Evolutionary conservation across 768 basidiomycete genomes (phyloP).

Genomic region (Candolleomyces efflorescens): DNA sequence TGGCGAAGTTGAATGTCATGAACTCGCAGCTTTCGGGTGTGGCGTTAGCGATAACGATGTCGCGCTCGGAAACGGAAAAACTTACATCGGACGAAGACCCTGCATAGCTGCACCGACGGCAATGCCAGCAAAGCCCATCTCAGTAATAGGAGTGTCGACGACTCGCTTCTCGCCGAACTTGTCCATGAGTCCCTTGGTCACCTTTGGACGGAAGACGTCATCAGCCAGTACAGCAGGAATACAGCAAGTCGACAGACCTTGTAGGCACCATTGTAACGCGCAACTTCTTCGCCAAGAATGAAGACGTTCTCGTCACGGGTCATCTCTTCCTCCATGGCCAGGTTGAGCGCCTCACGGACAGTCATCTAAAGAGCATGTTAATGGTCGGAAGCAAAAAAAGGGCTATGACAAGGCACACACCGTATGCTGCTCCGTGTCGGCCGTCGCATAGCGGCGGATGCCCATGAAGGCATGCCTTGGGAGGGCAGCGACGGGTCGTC

Average conservation of each 20-base stretch:
- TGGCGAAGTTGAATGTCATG: slow-evolving; percentile 99
- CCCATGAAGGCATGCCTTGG: slow-evolving; percentile 37
- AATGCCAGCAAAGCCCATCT: slow-evolving; percentile 98
- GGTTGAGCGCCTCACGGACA: slow-evolving; percentile 95
- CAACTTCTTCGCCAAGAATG: slow-evolving; percentile 96
- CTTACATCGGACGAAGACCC: slow-evolving; percentile 90
- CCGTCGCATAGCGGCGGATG: slow-evolving; percentile 63
- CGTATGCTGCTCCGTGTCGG: slow-evolving; percentile 40
- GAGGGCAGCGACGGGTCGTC: slow-evolving; percentile 37
- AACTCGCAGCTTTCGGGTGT: slow-evolving; percentile 79
- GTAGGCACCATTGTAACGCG: slow-evolving; percentile 97
- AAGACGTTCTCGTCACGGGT: slow-evolving; percentile 91
- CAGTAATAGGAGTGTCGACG: slow-evolving; percentile 94
- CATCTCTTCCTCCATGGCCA: slow-evolving; percentile 99
- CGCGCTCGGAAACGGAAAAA: slow-evolving; percentile 6
- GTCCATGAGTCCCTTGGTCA: slow-evolving; percentile 97
- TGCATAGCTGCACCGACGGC: slow-evolving; percentile 93
- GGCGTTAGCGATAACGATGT: slow-evolving; percentile 10
- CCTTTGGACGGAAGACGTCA: slow-evolving; percentile 39
- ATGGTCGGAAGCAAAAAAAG: slow-evolving; percentile 9
- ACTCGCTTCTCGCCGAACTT: slow-evolving; percentile 99
- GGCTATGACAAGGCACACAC: slow-evolving; percentile 21
- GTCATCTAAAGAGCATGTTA: slow-evolving; percentile 65
- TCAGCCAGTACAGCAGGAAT: background rate
- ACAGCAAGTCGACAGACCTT: slow-evolving; percentile 49